Evolutionary conservation across 768 basidiomycete species (phyloP).

Genomic region (Exidia glandulosa): DNA sequence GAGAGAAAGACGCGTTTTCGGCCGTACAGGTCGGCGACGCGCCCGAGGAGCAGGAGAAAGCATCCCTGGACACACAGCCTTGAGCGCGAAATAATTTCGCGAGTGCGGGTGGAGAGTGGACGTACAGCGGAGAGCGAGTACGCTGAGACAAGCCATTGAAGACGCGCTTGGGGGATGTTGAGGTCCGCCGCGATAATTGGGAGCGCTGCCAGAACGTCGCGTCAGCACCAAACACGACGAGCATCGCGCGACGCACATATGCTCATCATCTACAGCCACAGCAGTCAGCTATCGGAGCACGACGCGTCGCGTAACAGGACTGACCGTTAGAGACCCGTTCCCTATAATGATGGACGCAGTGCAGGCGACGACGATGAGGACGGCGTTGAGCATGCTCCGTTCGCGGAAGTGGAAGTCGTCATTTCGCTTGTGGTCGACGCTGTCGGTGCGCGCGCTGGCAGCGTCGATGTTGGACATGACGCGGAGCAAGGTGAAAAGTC

Average conservation of each 20-base stretch:
- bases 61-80: constrained; percentile 42
- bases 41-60: constrained; percentile 64
- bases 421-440: neutral
- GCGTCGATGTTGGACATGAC: no score
- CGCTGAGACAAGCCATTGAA: neutral
- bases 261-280: neutral
- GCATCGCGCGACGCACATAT: no score
- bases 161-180: neutral
- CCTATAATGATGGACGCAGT: neutral
- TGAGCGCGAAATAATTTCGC: neutral
- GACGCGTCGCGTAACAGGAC: neutral
- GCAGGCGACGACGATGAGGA: neutral
- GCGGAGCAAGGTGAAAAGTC: no score
- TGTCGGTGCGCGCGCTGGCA: no score
- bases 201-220: no score
- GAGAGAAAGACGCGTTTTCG: constrained; percentile 54
- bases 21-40: constrained; percentile 71
- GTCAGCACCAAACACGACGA: no score
- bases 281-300: neutral
- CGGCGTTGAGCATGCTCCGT: neutral
- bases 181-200: neutral
- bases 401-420: neutral
- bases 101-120: no score
- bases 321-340: neutral
- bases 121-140: neutral